Conservation (phyloP, 306 rosid genomes). For the Aeschynomene evenia region DNA sequence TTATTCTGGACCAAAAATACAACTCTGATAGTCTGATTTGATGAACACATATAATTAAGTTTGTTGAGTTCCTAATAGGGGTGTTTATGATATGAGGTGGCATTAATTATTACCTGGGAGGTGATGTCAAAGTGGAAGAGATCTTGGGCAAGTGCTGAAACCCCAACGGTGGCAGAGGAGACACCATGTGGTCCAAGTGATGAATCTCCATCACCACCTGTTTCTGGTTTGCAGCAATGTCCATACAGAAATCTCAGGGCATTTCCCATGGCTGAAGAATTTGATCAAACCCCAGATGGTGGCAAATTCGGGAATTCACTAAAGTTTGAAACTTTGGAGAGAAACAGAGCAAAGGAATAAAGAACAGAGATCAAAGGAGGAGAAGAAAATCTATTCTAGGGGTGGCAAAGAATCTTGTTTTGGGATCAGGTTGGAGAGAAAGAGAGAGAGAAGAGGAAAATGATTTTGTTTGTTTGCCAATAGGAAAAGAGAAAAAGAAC, state of each 20-base stretch:
- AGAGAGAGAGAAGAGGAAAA: neutral
- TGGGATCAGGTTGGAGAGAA: neutral
- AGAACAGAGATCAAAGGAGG: neutral
- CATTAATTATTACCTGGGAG: constrained; percentile 77
- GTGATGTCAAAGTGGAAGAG: constrained; percentile 73
- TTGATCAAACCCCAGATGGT: neutral
- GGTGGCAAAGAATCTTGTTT: neutral
- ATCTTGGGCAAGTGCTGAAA: constrained; percentile 76
- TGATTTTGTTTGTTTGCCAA: no score
- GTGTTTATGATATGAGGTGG: neutral
- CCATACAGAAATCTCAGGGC: constrained; percentile 52
- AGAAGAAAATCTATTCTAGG: constrained; percentile 27
- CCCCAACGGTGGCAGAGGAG: constrained; percentile 57
- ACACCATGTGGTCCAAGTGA: constrained; percentile 53
- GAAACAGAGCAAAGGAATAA: neutral
- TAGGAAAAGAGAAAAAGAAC: no score
- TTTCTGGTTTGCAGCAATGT: constrained; percentile 49
- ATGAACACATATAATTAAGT: neutral
- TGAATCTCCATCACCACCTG: constrained; percentile 43
- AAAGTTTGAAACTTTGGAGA: constrained; percentile 11
- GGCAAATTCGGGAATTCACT: neutral
- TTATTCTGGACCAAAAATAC: no score
- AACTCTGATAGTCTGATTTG: neutral
- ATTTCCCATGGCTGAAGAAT: constrained; percentile 55
- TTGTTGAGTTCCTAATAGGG: neutral